A percentile compares a stretch with the other conserved stretches of the same genome.
Conservation (phyloP, 2,329 filamentous ascomycete genomes). For the Cercospora canescens region DNA sequence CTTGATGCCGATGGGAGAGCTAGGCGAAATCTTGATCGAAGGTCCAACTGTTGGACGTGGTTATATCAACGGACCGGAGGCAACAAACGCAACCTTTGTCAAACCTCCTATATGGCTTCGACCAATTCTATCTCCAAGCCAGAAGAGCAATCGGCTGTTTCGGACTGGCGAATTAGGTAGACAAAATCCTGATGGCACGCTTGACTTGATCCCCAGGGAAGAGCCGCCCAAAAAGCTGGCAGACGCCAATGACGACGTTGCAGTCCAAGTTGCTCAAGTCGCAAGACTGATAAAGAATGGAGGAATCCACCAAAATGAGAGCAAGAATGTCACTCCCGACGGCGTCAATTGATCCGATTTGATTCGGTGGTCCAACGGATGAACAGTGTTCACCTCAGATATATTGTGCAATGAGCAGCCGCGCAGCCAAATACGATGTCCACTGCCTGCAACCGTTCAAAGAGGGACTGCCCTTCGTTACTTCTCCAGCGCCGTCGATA, state of each 20-base stretch:
- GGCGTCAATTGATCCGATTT: not conserved
- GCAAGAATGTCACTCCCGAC: not conserved
- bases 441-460: too few species aligned
- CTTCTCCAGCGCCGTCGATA: too few species aligned
- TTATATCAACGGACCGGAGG: slow-evolving; percentile 37
- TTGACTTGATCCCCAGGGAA: not conserved
- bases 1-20: slow-evolving; percentile 10
- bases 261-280: not conserved
- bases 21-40: slow-evolving; percentile 48
- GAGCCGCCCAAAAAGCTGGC: not conserved
- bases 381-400: too few species aligned
- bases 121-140: not conserved
- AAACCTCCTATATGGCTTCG: not conserved
- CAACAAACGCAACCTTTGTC: not conserved
- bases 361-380: too few species aligned
- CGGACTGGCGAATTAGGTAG: not conserved
- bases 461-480: too few species aligned
- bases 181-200: not conserved
- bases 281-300: not conserved
- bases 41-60: slow-evolving; percentile 46
- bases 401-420: too few species aligned
- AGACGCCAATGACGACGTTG: not conserved
- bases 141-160: not conserved
- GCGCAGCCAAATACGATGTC: too few species aligned
- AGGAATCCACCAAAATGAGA: not conserved